Conservation (phyloP, 1,284 basidiomycete genomes). For the Leccinum pseudoinsigne region DNA sequence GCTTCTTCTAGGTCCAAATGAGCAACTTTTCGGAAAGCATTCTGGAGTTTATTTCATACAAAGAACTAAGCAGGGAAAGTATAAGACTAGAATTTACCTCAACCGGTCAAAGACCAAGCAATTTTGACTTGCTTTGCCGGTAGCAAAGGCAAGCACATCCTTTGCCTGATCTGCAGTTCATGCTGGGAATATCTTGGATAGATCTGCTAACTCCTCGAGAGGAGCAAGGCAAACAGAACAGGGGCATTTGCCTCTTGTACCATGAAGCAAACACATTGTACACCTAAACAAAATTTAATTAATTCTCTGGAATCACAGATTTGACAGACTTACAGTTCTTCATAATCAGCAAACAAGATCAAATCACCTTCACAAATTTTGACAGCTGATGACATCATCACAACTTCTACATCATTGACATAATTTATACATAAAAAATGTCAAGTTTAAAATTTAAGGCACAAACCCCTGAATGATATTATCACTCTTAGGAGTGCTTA, state of each 20-base stretch:
- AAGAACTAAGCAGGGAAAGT: too few relatives aligned
- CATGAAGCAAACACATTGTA: constrained; percentile 21
- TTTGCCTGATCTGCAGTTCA: neutral
- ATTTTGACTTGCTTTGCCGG: neutral
- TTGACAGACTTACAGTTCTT: too few relatives aligned
- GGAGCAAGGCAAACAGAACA: constrained; percentile 17
- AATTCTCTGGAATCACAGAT: neutral
- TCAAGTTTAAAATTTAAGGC: too few relatives aligned
- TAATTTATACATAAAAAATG: too few relatives aligned
- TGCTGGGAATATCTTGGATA: constrained; percentile 4
- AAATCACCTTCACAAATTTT: too few relatives aligned
- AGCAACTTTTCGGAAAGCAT: neutral
- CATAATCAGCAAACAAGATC: too few relatives aligned
- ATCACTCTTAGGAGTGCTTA: too few relatives aligned
- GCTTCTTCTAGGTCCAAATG: neutral
- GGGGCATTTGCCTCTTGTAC: constrained; percentile 11
- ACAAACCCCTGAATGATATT: too few relatives aligned
- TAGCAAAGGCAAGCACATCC: neutral
- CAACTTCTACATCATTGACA: too few relatives aligned
- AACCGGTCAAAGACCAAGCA: neutral
- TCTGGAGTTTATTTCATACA: neutral
- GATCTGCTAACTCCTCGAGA: constrained; percentile 3
- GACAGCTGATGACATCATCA: too few relatives aligned
- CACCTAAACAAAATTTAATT: constrained; percentile 11
- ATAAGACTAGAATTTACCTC: neutral